These are phyloP conservation scores for Ustilago bromivora DNA, from an alignment of 1,284 basidiomycete genomes.

Conservation along the genomic window DNA sequence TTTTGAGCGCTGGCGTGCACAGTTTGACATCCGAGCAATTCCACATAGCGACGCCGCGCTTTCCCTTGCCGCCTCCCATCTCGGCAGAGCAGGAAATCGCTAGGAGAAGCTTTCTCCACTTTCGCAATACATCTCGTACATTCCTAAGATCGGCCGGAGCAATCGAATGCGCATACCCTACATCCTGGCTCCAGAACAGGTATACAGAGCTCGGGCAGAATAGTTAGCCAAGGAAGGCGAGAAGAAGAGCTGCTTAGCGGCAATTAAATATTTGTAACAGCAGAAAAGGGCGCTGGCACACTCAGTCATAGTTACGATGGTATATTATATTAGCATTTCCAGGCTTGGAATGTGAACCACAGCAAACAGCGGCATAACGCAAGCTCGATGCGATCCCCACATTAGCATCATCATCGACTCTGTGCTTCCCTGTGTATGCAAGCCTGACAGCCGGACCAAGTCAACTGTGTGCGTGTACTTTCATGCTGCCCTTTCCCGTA, in stretches of 20 bases:
- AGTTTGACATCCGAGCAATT: neutral
- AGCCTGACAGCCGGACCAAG: conserved; percentile 3
- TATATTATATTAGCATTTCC: neutral
- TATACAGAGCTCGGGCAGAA: neutral
- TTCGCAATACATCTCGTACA: conserved; percentile 4
- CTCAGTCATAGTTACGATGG: neutral
- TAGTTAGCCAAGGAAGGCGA: neutral
- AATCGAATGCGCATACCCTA: neutral
- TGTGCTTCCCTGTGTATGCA: neutral
- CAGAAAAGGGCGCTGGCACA: too few relatives aligned
- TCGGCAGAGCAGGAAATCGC: neutral
- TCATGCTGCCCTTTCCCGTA: conserved; percentile 11
- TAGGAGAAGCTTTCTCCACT: neutral
- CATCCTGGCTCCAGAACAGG: too few relatives aligned
- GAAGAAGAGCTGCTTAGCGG: neutral
- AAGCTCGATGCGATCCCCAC: conserved; percentile 1
- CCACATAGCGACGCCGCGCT: neutral
- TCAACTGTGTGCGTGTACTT: neutral
- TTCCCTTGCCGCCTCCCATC: conserved; percentile 5
- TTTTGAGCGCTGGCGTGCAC: neutral
- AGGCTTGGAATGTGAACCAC: conserved; percentile 42
- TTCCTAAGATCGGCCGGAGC: neutral
- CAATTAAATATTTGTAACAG: conserved; percentile 5
- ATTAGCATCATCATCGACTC: neutral
- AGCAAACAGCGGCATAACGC: neutral